A percentile compares a stretch with the other conserved stretches of the same genome.
Evolutionary conservation across 163 green algal species (phyloP).

Genomic region (Chlamydomonas reinhardtii): DNA sequence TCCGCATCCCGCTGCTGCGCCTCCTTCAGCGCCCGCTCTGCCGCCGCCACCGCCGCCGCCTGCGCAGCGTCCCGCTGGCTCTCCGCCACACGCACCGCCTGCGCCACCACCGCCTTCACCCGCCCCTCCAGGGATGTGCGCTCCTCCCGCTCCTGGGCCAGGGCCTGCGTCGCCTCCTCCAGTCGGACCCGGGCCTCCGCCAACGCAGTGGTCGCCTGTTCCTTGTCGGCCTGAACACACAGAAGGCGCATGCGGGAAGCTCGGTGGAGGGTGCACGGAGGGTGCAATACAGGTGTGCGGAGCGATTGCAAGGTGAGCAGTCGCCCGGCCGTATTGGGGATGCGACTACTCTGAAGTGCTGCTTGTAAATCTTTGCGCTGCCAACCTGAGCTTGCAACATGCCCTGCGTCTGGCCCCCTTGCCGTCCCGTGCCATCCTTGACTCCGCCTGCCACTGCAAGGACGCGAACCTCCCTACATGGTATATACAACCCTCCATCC

Average conservation of each 20-base stretch:
- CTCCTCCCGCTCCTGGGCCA: background rate
- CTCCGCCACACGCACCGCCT: conserved; percentile 34
- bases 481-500: too few relatives aligned
- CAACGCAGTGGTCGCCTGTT: background rate
- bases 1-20: background rate
- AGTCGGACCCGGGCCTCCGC: background rate
- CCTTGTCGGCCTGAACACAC: conserved; percentile 3
- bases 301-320: too few relatives aligned
- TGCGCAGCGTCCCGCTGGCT: conserved; percentile 40
- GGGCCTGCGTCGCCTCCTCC: background rate
- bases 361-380: too few relatives aligned
- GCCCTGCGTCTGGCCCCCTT: too few relatives aligned
- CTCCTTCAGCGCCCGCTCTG: background rate
- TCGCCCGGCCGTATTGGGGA: too few relatives aligned
- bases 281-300: too few relatives aligned
- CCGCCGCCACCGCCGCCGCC: conserved; percentile 30
- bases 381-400: too few relatives aligned
- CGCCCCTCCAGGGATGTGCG: conserved; percentile 1
- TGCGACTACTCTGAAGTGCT: too few relatives aligned
- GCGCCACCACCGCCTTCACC: conserved; percentile 2
- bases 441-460: too few relatives aligned
- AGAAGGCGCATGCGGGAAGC: background rate
- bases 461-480: too few relatives aligned
- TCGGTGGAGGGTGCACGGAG: too few relatives aligned
- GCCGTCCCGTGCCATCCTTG: too few relatives aligned